Base-by-base conservation (phyloP, 495 filamentous ascomycete species). In the Halenospora varia region DNA sequence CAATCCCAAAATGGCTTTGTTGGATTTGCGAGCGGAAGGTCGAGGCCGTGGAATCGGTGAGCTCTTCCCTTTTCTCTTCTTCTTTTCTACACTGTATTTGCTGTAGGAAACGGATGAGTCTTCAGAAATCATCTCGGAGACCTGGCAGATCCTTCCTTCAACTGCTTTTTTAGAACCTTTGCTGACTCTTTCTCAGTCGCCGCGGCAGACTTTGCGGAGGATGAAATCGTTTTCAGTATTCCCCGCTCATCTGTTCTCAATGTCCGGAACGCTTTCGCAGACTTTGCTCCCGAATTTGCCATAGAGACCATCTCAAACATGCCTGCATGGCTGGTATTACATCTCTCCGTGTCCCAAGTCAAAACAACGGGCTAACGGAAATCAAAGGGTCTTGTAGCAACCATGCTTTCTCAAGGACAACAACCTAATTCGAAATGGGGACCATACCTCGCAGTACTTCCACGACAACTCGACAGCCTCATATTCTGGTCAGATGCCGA, bases 401-500 rank as follows among this genome's bases (percentile, higher is more conserved):
- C 89, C 45, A 84, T 96, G 80, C 78, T 96, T 10, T 87, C 88
- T 66, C 91, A 96, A 71, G 83, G 84, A 62, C 66, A 83, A 18
- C 77, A 73, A 29, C 82, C 73, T 0, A 66, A 73, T 1, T 94
- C 90, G 1, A 67, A 64, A 35, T 97, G 92, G 92, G 79, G 79
- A 22, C 82, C 84, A 0, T 97, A 97, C 73, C 82, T 96, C 59
- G 77, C 80, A n/a, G 75, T 97, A 41, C 75, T 97, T 11, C 93
- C 92, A 0, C 64, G 66, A n/a, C 66, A 78, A 18, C 95, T 97
- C 60, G 80, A 96, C 69, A 96, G 90, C 1, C 76, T 94, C 62
- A 95, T 96, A 82, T 97, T 92, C 73, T 97, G 93, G 93, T 80
- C 85, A 1, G 66, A 77, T 6, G 67, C 72, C 0, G 91, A 96